Base-by-base conservation (phyloP, 2,329 filamentous ascomycete species). In the Lachnellula subtilissima region DNA sequence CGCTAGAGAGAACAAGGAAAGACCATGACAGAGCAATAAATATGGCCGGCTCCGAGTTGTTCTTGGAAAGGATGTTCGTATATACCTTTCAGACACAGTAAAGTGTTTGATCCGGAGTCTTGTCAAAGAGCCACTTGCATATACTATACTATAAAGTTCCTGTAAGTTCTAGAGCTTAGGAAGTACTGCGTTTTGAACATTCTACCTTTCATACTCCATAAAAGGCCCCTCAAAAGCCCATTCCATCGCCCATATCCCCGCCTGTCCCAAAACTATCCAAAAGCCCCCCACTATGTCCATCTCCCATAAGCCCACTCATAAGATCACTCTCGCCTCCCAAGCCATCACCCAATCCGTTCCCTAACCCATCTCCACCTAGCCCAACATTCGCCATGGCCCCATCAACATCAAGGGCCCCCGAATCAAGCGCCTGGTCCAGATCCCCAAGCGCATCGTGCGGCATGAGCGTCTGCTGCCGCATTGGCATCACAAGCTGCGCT, bases 401-500 rank as follows among this genome's bases (percentile, higher is more conserved):
- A 9, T 52, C 57, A 32, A 49, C 58, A 35, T 58, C 53, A 1
- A 63, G 45, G 2, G 53, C 59, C 11, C 45, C 50, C n/a, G 60
- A 55, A 50, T 55, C 58, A 7, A 61, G 50, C 14, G 53, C 60
- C 47, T 54, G 53, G 25, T 54, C 52, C 25, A 61, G 54, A 5
- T 48, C 57, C n/a, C 43, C 55, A 19, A 57, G 50, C 14, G 60
- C n/a, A 14, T 46, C 61, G 8, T 45, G 40, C 42, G 50, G 23
- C 14, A 63, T 39, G 17, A 61, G 43, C 25, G 55, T 42, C 46
- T 61, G 59, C 39, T 63, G 62, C 0, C 28, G 28, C 28, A 32
- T 32, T 11, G 61, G 61, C 47, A 63, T 56, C 1, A 48, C 57
- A 1, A 63, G 22, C 45, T 65, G 61, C 6, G 64, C 66, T 55